phyloP scores from a whole-genome alignment of 345 rosid species.

The Populus davidiana region DNA sequence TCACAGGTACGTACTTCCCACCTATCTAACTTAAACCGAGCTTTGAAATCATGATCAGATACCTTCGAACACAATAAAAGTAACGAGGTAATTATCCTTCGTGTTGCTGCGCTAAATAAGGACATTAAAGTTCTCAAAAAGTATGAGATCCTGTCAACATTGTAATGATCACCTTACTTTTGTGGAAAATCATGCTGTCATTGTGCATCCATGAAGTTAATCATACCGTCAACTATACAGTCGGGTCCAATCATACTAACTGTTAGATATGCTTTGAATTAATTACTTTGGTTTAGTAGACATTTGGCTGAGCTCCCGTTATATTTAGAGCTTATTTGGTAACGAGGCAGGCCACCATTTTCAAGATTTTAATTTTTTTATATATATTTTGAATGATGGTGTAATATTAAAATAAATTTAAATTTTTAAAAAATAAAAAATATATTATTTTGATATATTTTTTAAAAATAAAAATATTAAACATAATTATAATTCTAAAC shows the following conservation, averaged over 20 bases:
- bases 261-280: neutral
- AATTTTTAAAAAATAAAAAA: too few species aligned
- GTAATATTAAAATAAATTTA: too few species aligned
- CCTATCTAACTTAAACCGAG: neutral
- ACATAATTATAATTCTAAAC: too few species aligned
- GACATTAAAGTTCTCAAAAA: neutral
- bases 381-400: too few species aligned
- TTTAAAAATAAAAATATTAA: too few species aligned
- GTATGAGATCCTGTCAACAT: neutral
- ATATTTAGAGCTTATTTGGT: neutral
- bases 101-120: neutral
- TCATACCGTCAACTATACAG: neutral
- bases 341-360: too few species aligned
- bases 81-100: neutral
- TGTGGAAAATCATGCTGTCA: too few species aligned
- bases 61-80: neutral
- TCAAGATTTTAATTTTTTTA: too few species aligned
- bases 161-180: neutral
- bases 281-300: neutral
- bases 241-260: conserved; percentile 16
- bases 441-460: too few species aligned
- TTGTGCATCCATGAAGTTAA: neutral
- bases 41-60: neutral
- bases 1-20: conserved; percentile 26
- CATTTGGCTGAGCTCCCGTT: conserved; percentile 3